Base-by-base conservation (phyloP, 352 stramenopile genomes). In the Phytopythium mirpurense region DNA sequence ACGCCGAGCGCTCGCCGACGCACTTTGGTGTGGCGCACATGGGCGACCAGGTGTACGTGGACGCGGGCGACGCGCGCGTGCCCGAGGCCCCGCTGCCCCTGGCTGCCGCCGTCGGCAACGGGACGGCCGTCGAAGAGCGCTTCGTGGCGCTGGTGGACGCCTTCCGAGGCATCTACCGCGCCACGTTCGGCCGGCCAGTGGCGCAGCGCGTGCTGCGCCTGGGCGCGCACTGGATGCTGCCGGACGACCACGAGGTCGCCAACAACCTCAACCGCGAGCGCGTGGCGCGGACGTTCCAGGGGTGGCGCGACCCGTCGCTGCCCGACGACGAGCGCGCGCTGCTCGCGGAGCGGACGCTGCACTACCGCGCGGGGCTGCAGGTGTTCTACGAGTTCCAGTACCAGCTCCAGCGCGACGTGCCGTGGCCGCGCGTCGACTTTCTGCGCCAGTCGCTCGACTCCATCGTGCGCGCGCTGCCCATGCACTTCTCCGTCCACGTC, bases 201-300 rank as follows among this genome's bases (percentile, higher is more conserved):
- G 54, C 69, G 0, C 77, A 88, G 49, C 64, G 63, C n/a, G 70
- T 87, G 49, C 56, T 90, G 4, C 77, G 81, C 2, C 41, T 57
- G 5, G 81, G 81, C 26, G 81, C 81, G 14, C 78, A 90, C 53
- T 90, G 77, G 79, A 91, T 91, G 81, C 45, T 90, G 5, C 75
- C 80, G 1, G 81, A 91, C 49, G 81, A 91, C 60, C 81, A 91
- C 55, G 81, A 91, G 40, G 65, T 91, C 18, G 56, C 82, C 52
- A 91, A 90, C 65, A 91, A 91, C 52, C 68, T 86, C 54, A 90
- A 86, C 54, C 63, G 63, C 19, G 65, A 72, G 51, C 46, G 62
- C 10, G 63, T 79, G 16, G 55, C 76, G 16, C 65, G 65, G 6
- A 57, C 64, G 12, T 73, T 81, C 56, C 19, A 40, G 3, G 24